phyloP scores from a whole-genome alignment of 306 rosid genomes.

The Lupinus albus region DNA sequence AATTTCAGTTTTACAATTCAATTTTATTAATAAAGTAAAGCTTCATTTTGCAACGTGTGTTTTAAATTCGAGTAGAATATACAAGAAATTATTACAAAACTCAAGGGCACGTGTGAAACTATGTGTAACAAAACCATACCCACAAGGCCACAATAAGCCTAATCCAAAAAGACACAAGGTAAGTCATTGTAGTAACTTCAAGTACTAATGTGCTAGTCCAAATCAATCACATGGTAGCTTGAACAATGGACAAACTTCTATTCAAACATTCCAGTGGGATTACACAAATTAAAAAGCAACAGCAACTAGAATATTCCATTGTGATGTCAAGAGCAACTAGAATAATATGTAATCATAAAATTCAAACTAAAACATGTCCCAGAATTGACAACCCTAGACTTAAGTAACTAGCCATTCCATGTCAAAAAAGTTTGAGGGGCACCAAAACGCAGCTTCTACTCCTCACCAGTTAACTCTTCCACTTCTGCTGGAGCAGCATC shows the following conservation, averaged over 20 bases:
- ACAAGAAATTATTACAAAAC: not conserved
- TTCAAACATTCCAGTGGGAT: not conserved
- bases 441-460: slow-evolving; percentile 41
- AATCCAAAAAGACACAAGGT: not conserved
- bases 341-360: slow-evolving; percentile 7
- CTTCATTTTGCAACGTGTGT: not conserved
- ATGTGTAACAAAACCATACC: too few species aligned
- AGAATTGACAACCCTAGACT: slow-evolving; percentile 44
- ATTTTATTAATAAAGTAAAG: slow-evolving; percentile 29
- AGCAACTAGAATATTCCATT: slow-evolving; percentile 4
- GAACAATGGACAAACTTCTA: not conserved
- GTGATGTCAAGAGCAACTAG: not conserved
- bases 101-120: not conserved
- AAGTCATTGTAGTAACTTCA: not conserved
- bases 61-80: not conserved
- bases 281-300: not conserved
- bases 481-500: slow-evolving; percentile 48
- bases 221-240: not conserved
- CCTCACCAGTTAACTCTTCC: slow-evolving; percentile 59
- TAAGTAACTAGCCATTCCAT: not conserved
- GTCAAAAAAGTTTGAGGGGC: not conserved
- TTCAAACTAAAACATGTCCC: slow-evolving; percentile 14
- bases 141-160: not conserved
- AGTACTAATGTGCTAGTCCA: not conserved
- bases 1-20: slow-evolving; percentile 40